Base-by-base conservation (phyloP, 2,329 filamentous ascomycete species). In the Fonsecaea nubica region DNA sequence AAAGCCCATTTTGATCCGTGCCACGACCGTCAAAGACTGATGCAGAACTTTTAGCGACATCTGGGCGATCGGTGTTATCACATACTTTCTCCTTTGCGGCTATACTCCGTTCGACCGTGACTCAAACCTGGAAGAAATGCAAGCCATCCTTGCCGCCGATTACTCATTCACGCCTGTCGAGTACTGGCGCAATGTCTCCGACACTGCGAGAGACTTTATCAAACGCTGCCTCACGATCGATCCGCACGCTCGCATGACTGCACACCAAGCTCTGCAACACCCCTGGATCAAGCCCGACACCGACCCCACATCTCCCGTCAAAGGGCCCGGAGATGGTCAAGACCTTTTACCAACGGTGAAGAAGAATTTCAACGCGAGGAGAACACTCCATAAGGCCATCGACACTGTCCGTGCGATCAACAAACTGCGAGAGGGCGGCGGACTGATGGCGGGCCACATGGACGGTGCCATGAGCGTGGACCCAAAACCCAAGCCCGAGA, bases 21-120 rank as follows among this genome's bases (percentile, higher is more conserved):
- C 13, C 18, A 15, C 32, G 45, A 33, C 15, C 33, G 8, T 21
- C 15, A 12, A 25, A 21, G 18, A 33, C 50, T 62, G 52, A 62
- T 36, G 15, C 32, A 36, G n/a, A 25, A 1, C 0, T 40, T 36
- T 7, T 59, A 89, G 87, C 61, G 95, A 99, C 78, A 90, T 99
- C 71, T 99, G 95, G 95, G 95, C 95, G 42, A 92, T 98, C 69
- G 95, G 95, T 55, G 95, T 99, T 52, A 99, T 99, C 76, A 98
- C 95, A 36, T 99, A 98, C 83, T 99, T 99, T 82, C 84, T 99
- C 35, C 89, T 99, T 58, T 98, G 95, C 80, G 95, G 95, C 66
- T 98, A 98, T 81, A 99, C 95, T 0, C 95, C 95, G 12, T 99
- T 99, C 78, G 95, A 99, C 80, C 91, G 95, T 63, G 95, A 98